Conservation (phyloP, 139 green algal genomes). For the Chlorella sp. region DNA sequence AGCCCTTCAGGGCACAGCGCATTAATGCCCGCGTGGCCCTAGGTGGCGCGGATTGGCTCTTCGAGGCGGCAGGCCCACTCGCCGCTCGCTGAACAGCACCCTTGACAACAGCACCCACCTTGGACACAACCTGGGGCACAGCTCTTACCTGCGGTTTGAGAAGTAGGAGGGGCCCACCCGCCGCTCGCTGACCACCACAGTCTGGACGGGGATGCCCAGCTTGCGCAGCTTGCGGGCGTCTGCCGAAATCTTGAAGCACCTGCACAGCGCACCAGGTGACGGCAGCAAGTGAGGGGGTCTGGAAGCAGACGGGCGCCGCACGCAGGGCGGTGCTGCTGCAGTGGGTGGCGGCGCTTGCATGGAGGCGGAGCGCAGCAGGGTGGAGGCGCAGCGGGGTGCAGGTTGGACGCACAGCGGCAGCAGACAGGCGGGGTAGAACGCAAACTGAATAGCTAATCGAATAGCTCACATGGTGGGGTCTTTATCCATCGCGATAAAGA, state of each 20-base stretch:
- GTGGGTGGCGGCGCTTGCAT: no score
- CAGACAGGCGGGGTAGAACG: no score
- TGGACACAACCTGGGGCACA: not conserved
- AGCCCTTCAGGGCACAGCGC: not conserved
- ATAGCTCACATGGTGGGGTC: constrained; percentile 13
- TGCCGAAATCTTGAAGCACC: not conserved
- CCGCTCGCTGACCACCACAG: not conserved
- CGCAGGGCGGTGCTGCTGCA: no score
- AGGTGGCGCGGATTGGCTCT: not conserved
- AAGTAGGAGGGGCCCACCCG: constrained; percentile 11
- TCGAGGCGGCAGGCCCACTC: not conserved
- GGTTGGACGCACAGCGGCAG: no score
- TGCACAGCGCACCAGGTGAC: no score
- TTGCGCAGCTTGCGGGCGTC: not conserved
- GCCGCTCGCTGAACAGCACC: not conserved
- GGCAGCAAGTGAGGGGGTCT: no score
- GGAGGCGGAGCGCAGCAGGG: no score
- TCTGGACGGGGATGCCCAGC: not conserved
- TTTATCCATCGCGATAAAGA: constrained; percentile 18
- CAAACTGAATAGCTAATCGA: no score
- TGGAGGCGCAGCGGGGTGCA: no score
- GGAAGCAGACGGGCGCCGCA: no score
- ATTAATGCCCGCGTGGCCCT: not conserved
- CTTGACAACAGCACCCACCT: not conserved
- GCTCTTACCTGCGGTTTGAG: constrained; percentile 2